Evolutionary conservation across 768 basidiomycete species (phyloP).

Genomic region (Collybia sp.): DNA sequence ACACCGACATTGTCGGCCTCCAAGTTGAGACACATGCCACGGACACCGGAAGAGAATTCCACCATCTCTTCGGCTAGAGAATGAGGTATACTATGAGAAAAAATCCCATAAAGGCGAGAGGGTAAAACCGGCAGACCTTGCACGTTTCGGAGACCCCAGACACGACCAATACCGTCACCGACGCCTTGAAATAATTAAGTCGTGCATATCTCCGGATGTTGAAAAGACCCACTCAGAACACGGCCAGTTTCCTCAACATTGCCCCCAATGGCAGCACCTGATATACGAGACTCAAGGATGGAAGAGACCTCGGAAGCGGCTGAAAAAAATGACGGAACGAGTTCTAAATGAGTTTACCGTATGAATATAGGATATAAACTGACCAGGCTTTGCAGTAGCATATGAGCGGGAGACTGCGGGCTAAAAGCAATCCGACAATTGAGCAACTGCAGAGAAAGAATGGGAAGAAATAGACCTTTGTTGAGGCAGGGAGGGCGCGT

Average conservation of each 20-base stretch:
- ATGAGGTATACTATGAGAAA: constrained; percentile 10
- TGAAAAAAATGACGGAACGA: constrained; percentile 10
- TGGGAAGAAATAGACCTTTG: constrained; percentile 44
- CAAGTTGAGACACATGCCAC: constrained; percentile 99
- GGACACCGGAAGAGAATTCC: constrained; percentile 99
- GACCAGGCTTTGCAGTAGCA: constrained; percentile 98
- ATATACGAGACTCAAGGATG: constrained; percentile 97
- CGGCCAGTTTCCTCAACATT: constrained; percentile 99
- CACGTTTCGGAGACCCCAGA: constrained; percentile 98
- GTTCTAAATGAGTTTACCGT: constrained; percentile 16
- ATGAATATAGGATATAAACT: constrained; percentile 21
- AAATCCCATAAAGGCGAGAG: constrained; percentile 8
- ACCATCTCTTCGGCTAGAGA: constrained; percentile 97
- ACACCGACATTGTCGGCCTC: constrained; percentile 99
- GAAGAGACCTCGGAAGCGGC: constrained; percentile 96
- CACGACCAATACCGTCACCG: constrained; percentile 99
- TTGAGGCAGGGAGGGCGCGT: constrained; percentile 62
- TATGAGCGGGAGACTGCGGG: constrained; percentile 73
- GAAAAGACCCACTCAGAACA: constrained; percentile 77
- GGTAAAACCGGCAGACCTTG: constrained; percentile 55
- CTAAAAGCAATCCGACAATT: constrained; percentile 21
- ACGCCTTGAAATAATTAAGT: constrained; percentile 57
- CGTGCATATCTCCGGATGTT: constrained; percentile 10
- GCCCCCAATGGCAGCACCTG: constrained; percentile 83
- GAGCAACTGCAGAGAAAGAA: constrained; percentile 18